Conservation (phyloP, 805 yeast genomes). For the Wickerhamiella kazuoi region DNA sequence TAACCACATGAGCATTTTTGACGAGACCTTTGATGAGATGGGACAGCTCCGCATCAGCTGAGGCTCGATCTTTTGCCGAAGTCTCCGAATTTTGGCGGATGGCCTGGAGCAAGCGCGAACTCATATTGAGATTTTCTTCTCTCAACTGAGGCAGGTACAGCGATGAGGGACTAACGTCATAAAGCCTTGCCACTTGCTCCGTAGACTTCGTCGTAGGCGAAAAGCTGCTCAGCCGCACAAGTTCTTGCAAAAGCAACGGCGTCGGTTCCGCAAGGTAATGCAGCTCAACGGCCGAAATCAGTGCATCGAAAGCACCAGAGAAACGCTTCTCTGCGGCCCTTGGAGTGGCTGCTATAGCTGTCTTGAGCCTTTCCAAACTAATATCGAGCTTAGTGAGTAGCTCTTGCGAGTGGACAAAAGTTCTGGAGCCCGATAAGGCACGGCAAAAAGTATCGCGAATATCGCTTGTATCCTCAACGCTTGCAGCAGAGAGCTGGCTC, state of each 20-base stretch:
- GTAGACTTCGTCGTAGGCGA: not conserved
- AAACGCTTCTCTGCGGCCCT: too few relatives aligned
- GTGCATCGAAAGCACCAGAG: not conserved
- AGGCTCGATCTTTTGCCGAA: too few relatives aligned
- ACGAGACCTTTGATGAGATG: too few relatives aligned
- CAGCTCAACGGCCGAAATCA: not conserved
- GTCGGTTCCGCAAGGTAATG: not conserved
- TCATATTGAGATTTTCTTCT: not conserved
- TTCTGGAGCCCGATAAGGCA: too few relatives aligned
- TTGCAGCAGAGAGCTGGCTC: not conserved
- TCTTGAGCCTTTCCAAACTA: too few relatives aligned
- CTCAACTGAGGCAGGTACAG: not conserved
- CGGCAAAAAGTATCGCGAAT: conserved; percentile 5
- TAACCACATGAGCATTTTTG: too few relatives aligned
- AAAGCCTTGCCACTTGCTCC: not conserved
- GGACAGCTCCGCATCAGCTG: too few relatives aligned
- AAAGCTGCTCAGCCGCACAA: not conserved
- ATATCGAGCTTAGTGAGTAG: too few relatives aligned
- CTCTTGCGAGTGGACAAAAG: too few relatives aligned
- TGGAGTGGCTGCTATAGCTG: too few relatives aligned
- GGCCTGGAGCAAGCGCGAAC: too few relatives aligned
- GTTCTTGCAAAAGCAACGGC: not conserved
- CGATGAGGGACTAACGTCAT: not conserved
- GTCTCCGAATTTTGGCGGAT: too few relatives aligned
- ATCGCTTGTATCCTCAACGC: conserved; percentile 2